phyloP scores from a whole-genome alignment of 805 yeast species.

The Candida gorgasii region DNA sequence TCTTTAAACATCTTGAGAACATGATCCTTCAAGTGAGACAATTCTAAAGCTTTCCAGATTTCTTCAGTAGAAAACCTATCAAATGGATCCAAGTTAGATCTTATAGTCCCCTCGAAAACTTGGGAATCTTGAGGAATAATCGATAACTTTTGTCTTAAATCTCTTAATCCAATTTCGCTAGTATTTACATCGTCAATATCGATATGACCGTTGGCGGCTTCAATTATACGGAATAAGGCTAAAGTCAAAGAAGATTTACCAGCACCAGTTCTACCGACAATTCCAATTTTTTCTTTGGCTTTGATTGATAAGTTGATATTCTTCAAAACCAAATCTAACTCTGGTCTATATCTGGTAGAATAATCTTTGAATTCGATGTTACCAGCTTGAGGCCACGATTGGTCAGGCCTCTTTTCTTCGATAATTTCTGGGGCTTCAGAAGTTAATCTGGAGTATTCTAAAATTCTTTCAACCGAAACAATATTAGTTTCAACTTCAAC shows the following conservation, averaged over 20 bases:
- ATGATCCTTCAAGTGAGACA: constrained; percentile 44
- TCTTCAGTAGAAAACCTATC: constrained; percentile 34
- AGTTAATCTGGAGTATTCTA: constrained; percentile 77
- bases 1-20: constrained; percentile 38
- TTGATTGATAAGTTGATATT: constrained; percentile 37
- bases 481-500: constrained; percentile 97
- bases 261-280: constrained; percentile 49
- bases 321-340: constrained; percentile 43
- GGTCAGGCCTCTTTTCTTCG: constrained; percentile 61
- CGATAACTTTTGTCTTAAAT: constrained; percentile 42
- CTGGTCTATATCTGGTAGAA: constrained; percentile 46
- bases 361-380: constrained; percentile 37
- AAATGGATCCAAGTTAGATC: constrained; percentile 45
- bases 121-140: constrained; percentile 50
- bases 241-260: constrained; percentile 47
- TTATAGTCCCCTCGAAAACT: constrained; percentile 44
- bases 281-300: constrained; percentile 43
- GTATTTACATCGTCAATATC: constrained; percentile 37
- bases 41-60: constrained; percentile 43
- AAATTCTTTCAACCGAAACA: constrained; percentile 92
- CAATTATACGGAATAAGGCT: constrained; percentile 46
- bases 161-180: constrained; percentile 39
- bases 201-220: constrained; percentile 37
- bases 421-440: constrained; percentile 84
- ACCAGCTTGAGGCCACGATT: constrained; percentile 41